These are phyloP conservation scores for Trichoderma sp. DNA, from an alignment of 2,329 filamentous ascomycete species.

Conservation along the genomic window DNA sequence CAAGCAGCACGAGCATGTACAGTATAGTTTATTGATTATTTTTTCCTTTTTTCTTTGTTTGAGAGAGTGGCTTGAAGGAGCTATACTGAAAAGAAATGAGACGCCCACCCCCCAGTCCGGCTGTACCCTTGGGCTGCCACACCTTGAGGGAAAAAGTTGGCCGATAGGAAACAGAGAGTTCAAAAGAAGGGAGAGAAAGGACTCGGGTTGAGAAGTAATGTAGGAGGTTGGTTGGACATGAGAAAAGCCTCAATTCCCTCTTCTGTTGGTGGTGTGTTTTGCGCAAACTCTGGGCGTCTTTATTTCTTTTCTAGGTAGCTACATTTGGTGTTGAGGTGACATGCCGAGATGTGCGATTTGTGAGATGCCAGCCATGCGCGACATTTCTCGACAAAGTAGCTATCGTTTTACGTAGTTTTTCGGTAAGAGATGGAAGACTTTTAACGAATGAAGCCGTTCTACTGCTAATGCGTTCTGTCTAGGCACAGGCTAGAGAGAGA, in stretches of 20 bases:
- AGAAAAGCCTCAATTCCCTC: background rate
- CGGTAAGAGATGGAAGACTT: background rate
- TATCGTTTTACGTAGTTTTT: background rate
- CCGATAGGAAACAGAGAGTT: background rate
- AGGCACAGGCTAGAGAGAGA: background rate
- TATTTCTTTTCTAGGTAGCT: background rate
- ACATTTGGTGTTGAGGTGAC: background rate
- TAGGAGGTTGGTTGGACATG: background rate
- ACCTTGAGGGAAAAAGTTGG: conserved; percentile 11
- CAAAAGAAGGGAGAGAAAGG: background rate
- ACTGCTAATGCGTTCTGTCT: background rate
- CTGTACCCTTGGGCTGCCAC: conserved; percentile 21
- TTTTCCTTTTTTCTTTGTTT: background rate
- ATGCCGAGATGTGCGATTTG: background rate
- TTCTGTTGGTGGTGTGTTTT: background rate
- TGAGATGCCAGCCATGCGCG: background rate
- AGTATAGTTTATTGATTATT: background rate
- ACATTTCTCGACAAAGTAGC: background rate
- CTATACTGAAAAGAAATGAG: background rate
- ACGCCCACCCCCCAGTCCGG: conserved; percentile 4
- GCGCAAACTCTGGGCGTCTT: background rate
- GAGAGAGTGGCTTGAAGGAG: conserved; percentile 3
- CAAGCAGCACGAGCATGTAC: background rate
- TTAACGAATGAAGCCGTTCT: background rate
- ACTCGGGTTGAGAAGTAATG: background rate